Evolutionary conservation across 1,284 basidiomycete genomes (phyloP).

Genomic region (Ustilago xerochloae): DNA sequence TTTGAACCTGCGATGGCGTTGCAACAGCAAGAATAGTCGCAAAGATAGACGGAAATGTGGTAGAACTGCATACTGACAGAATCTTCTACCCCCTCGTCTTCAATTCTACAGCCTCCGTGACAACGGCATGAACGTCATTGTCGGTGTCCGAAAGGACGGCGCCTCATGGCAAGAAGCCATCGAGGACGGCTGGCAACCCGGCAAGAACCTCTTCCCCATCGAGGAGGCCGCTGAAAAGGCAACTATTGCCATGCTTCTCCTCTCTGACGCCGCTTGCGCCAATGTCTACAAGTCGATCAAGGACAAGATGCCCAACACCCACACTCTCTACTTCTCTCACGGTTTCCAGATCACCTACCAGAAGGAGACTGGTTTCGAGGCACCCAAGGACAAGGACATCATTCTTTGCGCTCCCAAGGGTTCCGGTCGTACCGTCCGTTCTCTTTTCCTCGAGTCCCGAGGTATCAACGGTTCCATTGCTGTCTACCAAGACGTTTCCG

Average conservation of each 20-base stretch:
- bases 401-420: constrained; percentile 99
- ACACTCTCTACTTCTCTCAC: constrained; percentile 99
- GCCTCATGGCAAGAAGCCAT: constrained; percentile 95
- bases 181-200: constrained; percentile 98
- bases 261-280: constrained; percentile 98
- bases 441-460: constrained; percentile 99
- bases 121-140: constrained; percentile 97
- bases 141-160: constrained; percentile 96
- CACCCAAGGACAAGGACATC: constrained; percentile 94
- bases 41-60: background rate
- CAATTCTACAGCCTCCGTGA: constrained; percentile 78
- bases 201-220: constrained; percentile 97
- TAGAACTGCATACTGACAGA: constrained; percentile 10
- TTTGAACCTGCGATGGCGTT: background rate
- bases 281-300: constrained; percentile 89
- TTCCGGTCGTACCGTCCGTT: constrained; percentile 97
- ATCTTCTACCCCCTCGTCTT: background rate
- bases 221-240: constrained; percentile 95
- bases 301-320: constrained; percentile 93
- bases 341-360: constrained; percentile 99
- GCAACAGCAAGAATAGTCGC: background rate
- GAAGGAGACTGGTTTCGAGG: constrained; percentile 92
- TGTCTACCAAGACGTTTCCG: constrained; percentile 90
- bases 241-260: constrained; percentile 99
- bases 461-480: constrained; percentile 93